phyloP scores from a whole-genome alignment of 306 rosid species.

The Cucurbita maxima region DNA sequence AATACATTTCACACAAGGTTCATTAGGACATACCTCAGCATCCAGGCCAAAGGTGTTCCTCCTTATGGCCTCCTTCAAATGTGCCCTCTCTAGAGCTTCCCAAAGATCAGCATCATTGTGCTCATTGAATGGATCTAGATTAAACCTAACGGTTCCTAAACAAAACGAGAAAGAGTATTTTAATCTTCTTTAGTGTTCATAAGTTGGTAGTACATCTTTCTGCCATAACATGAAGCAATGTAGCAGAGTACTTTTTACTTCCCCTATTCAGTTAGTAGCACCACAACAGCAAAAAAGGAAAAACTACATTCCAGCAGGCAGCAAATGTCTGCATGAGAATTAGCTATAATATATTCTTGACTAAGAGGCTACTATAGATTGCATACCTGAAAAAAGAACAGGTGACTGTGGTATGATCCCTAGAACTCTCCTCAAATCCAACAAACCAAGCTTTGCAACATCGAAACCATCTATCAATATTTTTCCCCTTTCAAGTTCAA shows the following conservation, averaged over 20 bases:
- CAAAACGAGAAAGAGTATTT: not conserved
- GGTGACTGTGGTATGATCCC: conserved; percentile 42
- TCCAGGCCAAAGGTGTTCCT: conserved; percentile 31
- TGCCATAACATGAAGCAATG: not conserved
- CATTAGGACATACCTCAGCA: conserved; percentile 25
- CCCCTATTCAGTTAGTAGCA: not conserved
- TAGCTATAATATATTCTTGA: not conserved
- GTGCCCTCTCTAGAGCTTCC: conserved; percentile 47
- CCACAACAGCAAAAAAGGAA: not conserved
- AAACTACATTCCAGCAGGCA: not conserved
- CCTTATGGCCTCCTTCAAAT: conserved; percentile 32
- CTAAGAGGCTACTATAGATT: not conserved
- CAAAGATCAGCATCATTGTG: conserved; percentile 45
- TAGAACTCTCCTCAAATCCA: conserved; percentile 32
- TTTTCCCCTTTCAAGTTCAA: conserved; percentile 34
- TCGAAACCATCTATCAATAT: conserved; percentile 31
- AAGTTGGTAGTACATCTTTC: not conserved
- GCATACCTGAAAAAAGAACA: conserved; percentile 31
- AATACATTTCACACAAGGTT: not conserved
- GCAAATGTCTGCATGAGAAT: not conserved
- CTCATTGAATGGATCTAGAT: conserved; percentile 41
- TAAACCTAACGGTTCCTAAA: conserved; percentile 40
- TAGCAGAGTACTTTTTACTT: not conserved
- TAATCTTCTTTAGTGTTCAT: too few species aligned
- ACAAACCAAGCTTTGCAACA: conserved; percentile 26